These are phyloP conservation scores for Auxenochlorella pyrenoidosa DNA, from an alignment of 139 green algal genomes.

Conservation along the genomic window DNA sequence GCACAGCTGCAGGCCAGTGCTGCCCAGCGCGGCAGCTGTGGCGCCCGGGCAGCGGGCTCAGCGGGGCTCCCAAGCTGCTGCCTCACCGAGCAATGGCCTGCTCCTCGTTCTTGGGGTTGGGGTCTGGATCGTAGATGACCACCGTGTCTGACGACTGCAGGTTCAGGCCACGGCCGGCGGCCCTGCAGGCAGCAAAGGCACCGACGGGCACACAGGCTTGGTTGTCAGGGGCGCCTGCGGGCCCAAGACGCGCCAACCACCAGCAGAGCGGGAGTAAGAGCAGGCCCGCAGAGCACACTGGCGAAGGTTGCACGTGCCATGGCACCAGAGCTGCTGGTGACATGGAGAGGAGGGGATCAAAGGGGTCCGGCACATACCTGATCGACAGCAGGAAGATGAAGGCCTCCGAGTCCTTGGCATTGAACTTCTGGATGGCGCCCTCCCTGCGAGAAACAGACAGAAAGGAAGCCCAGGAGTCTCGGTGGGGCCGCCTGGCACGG, in stretches of 20 bases:
- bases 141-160: conserved; percentile 97
- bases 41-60: no score
- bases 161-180: conserved; percentile 94
- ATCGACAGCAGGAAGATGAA: conserved; percentile 99
- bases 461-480: conserved; percentile 71
- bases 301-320: no score
- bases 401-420: conserved; percentile 73
- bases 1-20: background rate
- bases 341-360: conserved; percentile 96
- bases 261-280: no score
- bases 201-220: no score
- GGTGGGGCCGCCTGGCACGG: background rate
- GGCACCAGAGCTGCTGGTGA: background rate
- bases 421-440: conserved; percentile 93
- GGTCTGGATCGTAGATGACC: conserved; percentile 98
- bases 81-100: conserved; percentile 91
- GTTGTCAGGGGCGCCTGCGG: no score
- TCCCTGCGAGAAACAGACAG: conserved; percentile 76
- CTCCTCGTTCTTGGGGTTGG: conserved; percentile 99
- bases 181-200: conserved; percentile 60
- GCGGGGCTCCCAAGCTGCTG: no score
- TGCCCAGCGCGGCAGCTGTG: background rate
- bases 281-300: no score
- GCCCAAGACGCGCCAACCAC: no score
- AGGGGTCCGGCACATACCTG: conserved; percentile 56